Percentiles rank a stretch among this genome's conserved stretches.
Conservation (phyloP, 331 rosid genomes). For the Spiraea crenata region DNA sequence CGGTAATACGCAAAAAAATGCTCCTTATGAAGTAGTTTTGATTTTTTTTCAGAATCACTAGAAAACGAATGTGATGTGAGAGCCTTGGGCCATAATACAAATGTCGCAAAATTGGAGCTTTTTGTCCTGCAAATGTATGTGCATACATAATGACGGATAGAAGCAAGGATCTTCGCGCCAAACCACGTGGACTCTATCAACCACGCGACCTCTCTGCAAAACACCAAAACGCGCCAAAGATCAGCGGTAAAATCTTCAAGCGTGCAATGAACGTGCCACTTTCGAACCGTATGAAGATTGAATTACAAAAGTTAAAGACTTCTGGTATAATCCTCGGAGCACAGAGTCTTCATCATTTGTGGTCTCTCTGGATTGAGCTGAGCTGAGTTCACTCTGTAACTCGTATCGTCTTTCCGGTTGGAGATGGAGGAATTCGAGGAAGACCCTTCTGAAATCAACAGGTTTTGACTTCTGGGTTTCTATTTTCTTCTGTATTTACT, state of each 20-base stretch:
- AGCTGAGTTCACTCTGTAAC: background rate
- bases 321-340: background rate
- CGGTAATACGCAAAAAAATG: no score
- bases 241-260: background rate
- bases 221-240: background rate
- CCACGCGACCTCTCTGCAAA: background rate
- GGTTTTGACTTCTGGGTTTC: conserved; percentile 36
- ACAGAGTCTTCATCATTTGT: background rate
- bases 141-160: no score
- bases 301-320: background rate
- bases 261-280: conserved; percentile 28
- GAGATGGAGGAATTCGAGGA: conserved; percentile 33
- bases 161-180: background rate
- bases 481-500: background rate
- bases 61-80: no score
- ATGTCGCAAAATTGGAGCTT: no score
- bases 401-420: conserved; percentile 19
- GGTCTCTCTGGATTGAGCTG: background rate
- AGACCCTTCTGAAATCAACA: conserved; percentile 37
- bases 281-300: background rate
- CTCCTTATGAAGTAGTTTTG: no score
- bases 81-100: no score
- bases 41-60: no score
- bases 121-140: no score
- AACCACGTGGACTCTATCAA: conserved; percentile 21